Base-by-base conservation (phyloP, 1,284 basidiomycete genomes). In the Lignosus rhinocerotis region DNA sequence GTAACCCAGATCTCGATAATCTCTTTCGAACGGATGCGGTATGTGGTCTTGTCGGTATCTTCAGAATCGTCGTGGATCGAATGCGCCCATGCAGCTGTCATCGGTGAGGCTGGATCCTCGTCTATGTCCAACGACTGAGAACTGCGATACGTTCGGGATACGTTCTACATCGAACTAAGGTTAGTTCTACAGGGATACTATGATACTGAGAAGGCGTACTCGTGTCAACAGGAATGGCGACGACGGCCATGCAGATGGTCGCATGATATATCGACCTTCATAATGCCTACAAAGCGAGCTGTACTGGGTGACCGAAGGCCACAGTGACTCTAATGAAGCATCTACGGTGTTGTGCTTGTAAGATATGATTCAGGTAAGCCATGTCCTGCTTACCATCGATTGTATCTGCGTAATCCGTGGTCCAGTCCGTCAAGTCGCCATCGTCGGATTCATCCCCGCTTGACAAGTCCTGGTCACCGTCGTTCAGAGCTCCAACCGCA, bases 391-490 rank as follows among this genome's bases (percentile, higher is more conserved):
- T 47, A 69, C 70, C 68, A 52, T 70, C 62, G 6, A 60, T 71
- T 53, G 70, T 59, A 38, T 83, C 77, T 30, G 63, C 80, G 80
- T 80, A 81, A 80, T 85, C 82, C 64, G 82, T 85, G 43, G 82
- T 81, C 11, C 78, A 81, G 46, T 86, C 85, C 2, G 83, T 87
- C 43, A 87, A 65, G 66, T 87, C 87, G 34, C 81, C 84, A 65
- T 89, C 76, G 66, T 92, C 91, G 1, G 90, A 92, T 71, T 93
- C 91, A 63, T 92, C 90, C 3, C 83, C 83, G 53, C 83, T 86
- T 11, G 81, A 84, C 65, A 85, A 77, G 53, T 78, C 80, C 32
- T 84, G 80, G 6, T 83, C 77, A 32, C 82, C 81, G n/a, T 74
- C 72, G 39, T 61, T 67, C 38, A 65, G 64, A 41, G 39, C 58